Conservation (phyloP, 768 basidiomycete genomes). For the Collybia sordida region DNA sequence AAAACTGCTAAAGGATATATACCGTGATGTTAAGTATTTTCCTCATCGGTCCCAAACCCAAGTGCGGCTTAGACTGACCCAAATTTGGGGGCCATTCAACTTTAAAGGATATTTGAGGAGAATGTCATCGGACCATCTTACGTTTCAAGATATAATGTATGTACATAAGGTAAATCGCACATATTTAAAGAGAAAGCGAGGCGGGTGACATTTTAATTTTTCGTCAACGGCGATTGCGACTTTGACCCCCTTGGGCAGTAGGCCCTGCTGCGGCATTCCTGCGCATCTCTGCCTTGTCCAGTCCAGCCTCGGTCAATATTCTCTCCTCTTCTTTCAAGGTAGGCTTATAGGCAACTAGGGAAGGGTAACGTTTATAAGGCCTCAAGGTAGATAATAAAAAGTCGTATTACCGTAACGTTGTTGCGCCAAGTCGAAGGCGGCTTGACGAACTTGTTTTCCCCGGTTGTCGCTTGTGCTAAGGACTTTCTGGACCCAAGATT, state of each 20-base stretch:
- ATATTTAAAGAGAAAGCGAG: not conserved
- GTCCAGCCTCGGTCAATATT: constrained; percentile 79
- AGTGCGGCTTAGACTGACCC: too few relatives aligned
- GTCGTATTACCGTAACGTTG: constrained; percentile 64
- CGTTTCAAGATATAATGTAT: too few relatives aligned
- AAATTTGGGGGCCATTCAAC: too few relatives aligned
- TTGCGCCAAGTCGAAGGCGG: constrained; percentile 76
- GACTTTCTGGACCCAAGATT: constrained; percentile 81
- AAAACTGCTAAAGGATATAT: too few relatives aligned
- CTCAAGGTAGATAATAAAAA: not conserved
- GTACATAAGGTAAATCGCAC: too few relatives aligned
- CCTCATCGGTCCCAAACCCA: too few relatives aligned
- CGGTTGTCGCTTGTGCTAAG: constrained; percentile 56
- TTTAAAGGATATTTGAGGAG: too few relatives aligned
- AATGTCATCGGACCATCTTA: too few relatives aligned
- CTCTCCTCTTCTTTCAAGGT: constrained; percentile 79
- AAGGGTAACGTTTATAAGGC: not conserved
- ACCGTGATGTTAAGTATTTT: too few relatives aligned
- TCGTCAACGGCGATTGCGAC: constrained; percentile 43
- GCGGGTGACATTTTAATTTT: not conserved
- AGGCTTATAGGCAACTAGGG: constrained; percentile 75
- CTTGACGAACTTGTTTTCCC: constrained; percentile 76
- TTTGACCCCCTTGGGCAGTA: constrained; percentile 41
- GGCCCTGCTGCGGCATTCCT: constrained; percentile 47
- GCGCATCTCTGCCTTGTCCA: constrained; percentile 82